These are phyloP conservation scores for Gloeophyllum trabeum DNA, from an alignment of 768 basidiomycete species.

Conservation along the genomic window DNA sequence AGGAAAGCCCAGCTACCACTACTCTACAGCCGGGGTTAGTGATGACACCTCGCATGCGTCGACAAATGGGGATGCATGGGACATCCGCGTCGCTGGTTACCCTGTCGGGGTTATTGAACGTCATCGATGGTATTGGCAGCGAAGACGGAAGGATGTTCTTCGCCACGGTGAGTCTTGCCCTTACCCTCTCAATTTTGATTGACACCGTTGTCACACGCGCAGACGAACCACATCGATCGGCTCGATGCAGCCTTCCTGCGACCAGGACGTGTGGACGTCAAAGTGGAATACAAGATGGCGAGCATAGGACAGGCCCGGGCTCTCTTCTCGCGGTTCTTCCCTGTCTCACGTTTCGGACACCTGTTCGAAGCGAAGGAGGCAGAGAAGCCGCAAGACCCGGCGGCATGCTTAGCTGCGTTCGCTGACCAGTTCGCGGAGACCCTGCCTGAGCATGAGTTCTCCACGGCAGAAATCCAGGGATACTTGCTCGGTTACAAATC, in stretches of 20 bases:
- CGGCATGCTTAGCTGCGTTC: slow-evolving; percentile 3
- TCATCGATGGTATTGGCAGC: slow-evolving; percentile 15
- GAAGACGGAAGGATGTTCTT: slow-evolving; percentile 17
- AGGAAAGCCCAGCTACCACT: slow-evolving; percentile 5
- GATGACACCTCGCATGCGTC: slow-evolving; percentile 1
- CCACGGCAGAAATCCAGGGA: slow-evolving; percentile 21
- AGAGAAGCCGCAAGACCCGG: neutral
- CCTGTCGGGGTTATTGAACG: slow-evolving; percentile 16
- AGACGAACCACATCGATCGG: slow-evolving; percentile 14
- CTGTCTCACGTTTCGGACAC: neutral
- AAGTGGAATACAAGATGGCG: slow-evolving; percentile 12
- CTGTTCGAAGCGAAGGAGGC: neutral
- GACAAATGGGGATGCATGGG: neutral
- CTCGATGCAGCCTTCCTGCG: slow-evolving; percentile 17
- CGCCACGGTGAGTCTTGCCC: slow-evolving; percentile 9
- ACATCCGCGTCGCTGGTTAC: slow-evolving; percentile 8
- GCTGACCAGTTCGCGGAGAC: slow-evolving; percentile 13
- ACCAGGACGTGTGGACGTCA: slow-evolving; percentile 16
- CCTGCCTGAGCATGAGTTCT: slow-evolving; percentile 16
- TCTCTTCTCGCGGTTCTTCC: slow-evolving; percentile 14
- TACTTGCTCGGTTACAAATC: slow-evolving; percentile 22
- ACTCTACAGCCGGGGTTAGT: slow-evolving; percentile 7
- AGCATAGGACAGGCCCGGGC: slow-evolving; percentile 9
- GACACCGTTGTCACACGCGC: neutral
- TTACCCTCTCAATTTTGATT: neutral